Percentiles rank a stretch among this genome's conserved stretches.
phyloP scores from a whole-genome alignment of 371 early-diverging fungal genomes.

The Syncephalastrum sp. region DNA sequence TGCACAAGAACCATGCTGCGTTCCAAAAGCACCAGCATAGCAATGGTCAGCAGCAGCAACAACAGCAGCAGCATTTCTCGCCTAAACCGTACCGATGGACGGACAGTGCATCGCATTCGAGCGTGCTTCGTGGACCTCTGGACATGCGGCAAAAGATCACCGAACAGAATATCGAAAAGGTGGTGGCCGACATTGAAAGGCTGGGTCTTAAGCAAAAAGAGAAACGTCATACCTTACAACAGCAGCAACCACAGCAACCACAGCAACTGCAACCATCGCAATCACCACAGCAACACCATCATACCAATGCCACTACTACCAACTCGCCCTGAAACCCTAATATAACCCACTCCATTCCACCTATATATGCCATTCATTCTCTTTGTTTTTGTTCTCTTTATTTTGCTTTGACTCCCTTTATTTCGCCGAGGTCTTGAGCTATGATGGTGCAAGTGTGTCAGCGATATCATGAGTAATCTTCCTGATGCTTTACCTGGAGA shows the following conservation, averaged over 20 bases:
- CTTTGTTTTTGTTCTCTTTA: background rate
- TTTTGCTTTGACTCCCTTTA: background rate
- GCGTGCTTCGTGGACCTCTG: conserved; percentile 9
- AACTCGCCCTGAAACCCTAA: too few species aligned
- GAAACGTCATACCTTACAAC: conserved; percentile 4
- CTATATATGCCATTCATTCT: background rate
- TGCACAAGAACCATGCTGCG: conserved; percentile 50
- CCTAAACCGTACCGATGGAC: conserved; percentile 9
- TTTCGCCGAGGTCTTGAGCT: conserved; percentile 22
- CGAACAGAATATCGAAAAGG: conserved; percentile 32
- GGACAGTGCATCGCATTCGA: conserved; percentile 6
- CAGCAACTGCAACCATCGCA: conserved; percentile 6
- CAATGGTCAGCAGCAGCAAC: background rate
- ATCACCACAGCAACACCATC: conserved; percentile 9
- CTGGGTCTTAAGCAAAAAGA: conserved; percentile 26
- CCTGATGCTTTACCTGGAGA: conserved; percentile 54
- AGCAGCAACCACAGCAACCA: conserved; percentile 3
- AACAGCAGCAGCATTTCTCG: background rate
- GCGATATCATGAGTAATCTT: background rate
- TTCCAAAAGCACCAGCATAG: conserved; percentile 28
- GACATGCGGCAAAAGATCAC: conserved; percentile 30
- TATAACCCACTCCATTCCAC: conserved; percentile 2
- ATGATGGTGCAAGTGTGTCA: background rate
- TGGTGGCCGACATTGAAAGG: conserved; percentile 38
- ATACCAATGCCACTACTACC: background rate